These are phyloP conservation scores for Daldinia bambusicola DNA, from an alignment of 495 filamentous ascomycete genomes.

Conservation along the genomic window DNA sequence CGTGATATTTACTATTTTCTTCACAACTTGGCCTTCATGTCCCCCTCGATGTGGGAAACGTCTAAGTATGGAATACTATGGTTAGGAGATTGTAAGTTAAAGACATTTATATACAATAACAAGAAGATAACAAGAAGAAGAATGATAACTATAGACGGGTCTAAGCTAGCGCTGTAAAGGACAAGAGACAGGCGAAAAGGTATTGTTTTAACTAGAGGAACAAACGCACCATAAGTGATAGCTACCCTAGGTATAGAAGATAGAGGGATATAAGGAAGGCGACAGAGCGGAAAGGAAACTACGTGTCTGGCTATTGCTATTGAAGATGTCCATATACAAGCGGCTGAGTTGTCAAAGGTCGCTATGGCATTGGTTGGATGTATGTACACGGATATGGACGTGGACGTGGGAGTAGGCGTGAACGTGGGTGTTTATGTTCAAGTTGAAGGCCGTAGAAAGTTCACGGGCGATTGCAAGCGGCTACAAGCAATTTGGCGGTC, in stretches of 20 bases:
- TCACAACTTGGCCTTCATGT: conserved; percentile 30
- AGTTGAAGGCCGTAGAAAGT: conserved; percentile 1
- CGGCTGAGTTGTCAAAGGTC: background rate
- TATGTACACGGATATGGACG: conserved; percentile 3
- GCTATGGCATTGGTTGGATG: conserved; percentile 22
- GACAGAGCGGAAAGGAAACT: background rate
- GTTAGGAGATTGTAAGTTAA: conserved; percentile 26
- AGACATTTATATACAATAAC: background rate
- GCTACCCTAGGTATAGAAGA: background rate
- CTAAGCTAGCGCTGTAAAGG: conserved; percentile 9
- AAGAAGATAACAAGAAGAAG: too few species aligned
- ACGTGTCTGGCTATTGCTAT: background rate
- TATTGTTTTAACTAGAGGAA: conserved; percentile 1
- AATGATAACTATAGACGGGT: conserved; percentile 3
- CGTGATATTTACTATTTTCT: conserved; percentile 8
- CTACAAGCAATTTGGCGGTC: conserved; percentile 20
- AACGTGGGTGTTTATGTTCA: background rate
- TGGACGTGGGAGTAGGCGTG: too few species aligned
- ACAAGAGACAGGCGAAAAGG: background rate
- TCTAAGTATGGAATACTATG: conserved; percentile 29
- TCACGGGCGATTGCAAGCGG: conserved; percentile 24
- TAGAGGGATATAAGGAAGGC: background rate
- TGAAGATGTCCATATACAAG: background rate
- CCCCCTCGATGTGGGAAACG: conserved; percentile 26
- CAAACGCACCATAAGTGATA: conserved; percentile 37